Conservation (phyloP, 805 yeast genomes). For the Wickerhamiella spandovensis region DNA sequence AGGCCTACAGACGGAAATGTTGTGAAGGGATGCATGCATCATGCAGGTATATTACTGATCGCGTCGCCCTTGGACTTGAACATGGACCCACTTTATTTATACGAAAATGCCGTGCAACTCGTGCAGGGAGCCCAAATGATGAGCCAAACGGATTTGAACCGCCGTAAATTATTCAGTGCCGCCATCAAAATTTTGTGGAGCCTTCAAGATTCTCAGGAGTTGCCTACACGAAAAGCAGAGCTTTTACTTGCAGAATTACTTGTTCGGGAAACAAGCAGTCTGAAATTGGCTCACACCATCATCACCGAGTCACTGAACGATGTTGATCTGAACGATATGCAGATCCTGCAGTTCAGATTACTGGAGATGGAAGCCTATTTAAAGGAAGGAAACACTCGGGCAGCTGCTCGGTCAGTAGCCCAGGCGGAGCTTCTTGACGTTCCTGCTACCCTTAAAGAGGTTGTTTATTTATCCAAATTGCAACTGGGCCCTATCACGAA, state of each 20-base stretch:
- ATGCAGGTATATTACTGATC: neutral
- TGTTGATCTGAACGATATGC: neutral
- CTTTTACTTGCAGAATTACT: neutral
- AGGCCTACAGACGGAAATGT: no score
- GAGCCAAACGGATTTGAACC: neutral
- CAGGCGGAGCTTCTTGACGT: neutral
- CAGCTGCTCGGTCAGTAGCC: neutral
- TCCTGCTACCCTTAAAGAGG: neutral
- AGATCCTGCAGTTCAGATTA: neutral
- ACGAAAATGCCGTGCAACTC: neutral
- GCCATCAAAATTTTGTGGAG: neutral
- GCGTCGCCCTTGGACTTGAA: neutral
- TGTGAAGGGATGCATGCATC: no score
- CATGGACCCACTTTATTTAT: neutral
- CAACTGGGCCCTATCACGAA: neutral
- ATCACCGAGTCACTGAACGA: neutral
- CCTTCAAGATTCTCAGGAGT: no score
- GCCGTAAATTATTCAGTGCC: neutral
- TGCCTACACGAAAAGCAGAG: neutral
- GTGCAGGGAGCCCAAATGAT: neutral
- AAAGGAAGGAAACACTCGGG: neutral
- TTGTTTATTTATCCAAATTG: neutral
- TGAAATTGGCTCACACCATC: neutral
- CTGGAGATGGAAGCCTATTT: neutral
- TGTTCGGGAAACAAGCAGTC: neutral